Percentiles rank a stretch among this genome's conserved stretches.
phyloP scores from a whole-genome alignment of 352 stramenopile species.

The Pythium apleroticum region DNA sequence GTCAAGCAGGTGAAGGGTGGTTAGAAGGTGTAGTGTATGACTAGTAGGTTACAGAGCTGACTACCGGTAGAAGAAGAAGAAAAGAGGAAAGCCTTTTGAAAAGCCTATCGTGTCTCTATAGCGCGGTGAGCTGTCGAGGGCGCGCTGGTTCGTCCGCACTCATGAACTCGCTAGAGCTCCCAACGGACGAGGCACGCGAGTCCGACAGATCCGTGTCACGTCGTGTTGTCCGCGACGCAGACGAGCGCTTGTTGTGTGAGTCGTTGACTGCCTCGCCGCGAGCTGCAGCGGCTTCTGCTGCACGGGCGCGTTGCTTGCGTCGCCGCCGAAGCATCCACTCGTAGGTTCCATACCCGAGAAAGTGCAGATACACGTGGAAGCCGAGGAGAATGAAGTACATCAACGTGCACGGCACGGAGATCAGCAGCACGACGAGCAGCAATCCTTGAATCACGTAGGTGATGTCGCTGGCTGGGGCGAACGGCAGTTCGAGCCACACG shows the following conservation, averaged over 20 bases:
- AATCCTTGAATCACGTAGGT: conserved; percentile 42
- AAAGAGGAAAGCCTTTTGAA: background rate
- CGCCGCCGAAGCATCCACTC: conserved; percentile 86
- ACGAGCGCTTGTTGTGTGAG: conserved; percentile 22
- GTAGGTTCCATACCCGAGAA: conserved; percentile 84
- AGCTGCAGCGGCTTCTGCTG: conserved; percentile 55
- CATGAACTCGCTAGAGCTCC: conserved; percentile 42
- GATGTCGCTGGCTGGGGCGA: conserved; percentile 24
- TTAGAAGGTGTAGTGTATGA: conserved; percentile 11
- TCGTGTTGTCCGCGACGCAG: conserved; percentile 21
- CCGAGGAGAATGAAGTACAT: conserved; percentile 86
- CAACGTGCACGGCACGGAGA: conserved; percentile 78
- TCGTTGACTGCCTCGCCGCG: conserved; percentile 25
- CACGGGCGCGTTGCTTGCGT: conserved; percentile 45
- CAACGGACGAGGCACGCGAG: conserved; percentile 36
- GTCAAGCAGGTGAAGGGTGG: conserved; percentile 69
- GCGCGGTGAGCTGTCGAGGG: conserved; percentile 22
- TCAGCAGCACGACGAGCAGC: conserved; percentile 49
- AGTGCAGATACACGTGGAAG: conserved; percentile 81
- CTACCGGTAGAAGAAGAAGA: conserved; percentile 1
- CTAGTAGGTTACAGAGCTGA: conserved; percentile 23
- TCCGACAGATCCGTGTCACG: conserved; percentile 18
- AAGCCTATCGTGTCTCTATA: conserved; percentile 21
- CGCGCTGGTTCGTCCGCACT: conserved; percentile 14
- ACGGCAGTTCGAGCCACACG: conserved; percentile 55